phyloP scores from a whole-genome alignment of 345 rosid genomes.

The Nephelium lappaceum region DNA sequence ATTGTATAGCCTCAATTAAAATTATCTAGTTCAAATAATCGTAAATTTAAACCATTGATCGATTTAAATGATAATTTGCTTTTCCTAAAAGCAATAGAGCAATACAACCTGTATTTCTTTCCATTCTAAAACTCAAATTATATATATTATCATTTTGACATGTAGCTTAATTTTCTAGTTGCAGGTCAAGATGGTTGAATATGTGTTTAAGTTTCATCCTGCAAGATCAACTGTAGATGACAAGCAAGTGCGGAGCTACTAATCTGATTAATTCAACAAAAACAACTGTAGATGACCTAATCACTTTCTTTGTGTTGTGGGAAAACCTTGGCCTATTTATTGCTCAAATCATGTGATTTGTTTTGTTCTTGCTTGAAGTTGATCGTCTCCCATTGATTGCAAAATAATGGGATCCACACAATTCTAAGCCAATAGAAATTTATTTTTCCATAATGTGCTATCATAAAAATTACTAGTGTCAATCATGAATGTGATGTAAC shows the following conservation, averaged over 20 bases:
- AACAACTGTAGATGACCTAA: conserved; percentile 5
- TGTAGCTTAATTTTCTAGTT: background rate
- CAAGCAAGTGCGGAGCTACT: background rate
- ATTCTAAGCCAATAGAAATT: background rate
- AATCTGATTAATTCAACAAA: conserved; percentile 14
- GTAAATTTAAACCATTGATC: no score
- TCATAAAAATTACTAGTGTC: background rate
- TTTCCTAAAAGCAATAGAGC: no score
- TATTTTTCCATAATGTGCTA: background rate
- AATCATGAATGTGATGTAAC: background rate
- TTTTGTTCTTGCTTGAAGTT: background rate
- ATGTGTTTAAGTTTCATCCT: conserved; percentile 11
- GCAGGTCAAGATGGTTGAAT: background rate
- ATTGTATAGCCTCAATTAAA: no score
- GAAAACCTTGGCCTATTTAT: background rate
- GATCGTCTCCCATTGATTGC: background rate
- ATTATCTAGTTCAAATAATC: no score
- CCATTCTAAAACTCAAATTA: no score
- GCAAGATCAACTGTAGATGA: conserved; percentile 21
- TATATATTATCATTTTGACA: no score
- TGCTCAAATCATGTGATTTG: conserved; percentile 24
- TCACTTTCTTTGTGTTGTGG: background rate
- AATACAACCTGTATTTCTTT: no score
- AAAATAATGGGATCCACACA: conserved; percentile 19
- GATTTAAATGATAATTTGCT: no score